Evolutionary conservation across 2,329 filamentous ascomycete species (phyloP).

Genomic region (Aspergillus neotritici): DNA sequence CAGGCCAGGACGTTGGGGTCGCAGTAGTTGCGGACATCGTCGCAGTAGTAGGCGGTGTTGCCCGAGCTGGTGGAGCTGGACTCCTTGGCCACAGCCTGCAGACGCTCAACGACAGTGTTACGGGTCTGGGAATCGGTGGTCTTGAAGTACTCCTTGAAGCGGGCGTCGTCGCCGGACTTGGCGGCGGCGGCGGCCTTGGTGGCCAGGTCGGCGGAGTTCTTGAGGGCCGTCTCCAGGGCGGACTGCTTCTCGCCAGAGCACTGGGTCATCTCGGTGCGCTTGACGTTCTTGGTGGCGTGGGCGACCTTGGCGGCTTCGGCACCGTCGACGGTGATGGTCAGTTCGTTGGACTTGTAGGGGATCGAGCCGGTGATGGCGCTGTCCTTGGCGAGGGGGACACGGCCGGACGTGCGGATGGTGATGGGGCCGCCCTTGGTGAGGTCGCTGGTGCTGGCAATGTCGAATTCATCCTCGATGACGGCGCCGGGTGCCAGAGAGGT

Average conservation of each 20-base stretch:
- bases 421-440: slow-evolving; percentile 49
- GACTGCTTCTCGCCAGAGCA: slow-evolving; percentile 48
- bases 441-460: slow-evolving; percentile 36
- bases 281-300: slow-evolving; percentile 38
- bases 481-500: slow-evolving; percentile 27
- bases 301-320: slow-evolving; percentile 48
- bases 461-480: slow-evolving; percentile 28
- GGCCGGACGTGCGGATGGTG: slow-evolving; percentile 52
- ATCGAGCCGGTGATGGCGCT: slow-evolving; percentile 52
- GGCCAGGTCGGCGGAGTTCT: slow-evolving; percentile 43
- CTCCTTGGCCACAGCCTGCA: slow-evolving; percentile 52
- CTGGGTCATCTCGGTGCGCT: slow-evolving; percentile 50
- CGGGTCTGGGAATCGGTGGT: slow-evolving; percentile 45
- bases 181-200: slow-evolving; percentile 51
- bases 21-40: slow-evolving; percentile 53
- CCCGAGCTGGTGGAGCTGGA: slow-evolving; percentile 49
- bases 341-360: slow-evolving; percentile 54
- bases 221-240: slow-evolving; percentile 48
- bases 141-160: slow-evolving; percentile 56
- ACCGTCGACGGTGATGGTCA: slow-evolving; percentile 55
- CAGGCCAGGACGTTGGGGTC: slow-evolving; percentile 53
- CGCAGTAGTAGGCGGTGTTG: slow-evolving; percentile 53
- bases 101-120: slow-evolving; percentile 46
- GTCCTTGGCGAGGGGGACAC: slow-evolving; percentile 51
- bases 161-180: slow-evolving; percentile 36